Evolutionary conservation across 306 rosid species (phyloP).

Genomic region (Citrullus amarus): DNA sequence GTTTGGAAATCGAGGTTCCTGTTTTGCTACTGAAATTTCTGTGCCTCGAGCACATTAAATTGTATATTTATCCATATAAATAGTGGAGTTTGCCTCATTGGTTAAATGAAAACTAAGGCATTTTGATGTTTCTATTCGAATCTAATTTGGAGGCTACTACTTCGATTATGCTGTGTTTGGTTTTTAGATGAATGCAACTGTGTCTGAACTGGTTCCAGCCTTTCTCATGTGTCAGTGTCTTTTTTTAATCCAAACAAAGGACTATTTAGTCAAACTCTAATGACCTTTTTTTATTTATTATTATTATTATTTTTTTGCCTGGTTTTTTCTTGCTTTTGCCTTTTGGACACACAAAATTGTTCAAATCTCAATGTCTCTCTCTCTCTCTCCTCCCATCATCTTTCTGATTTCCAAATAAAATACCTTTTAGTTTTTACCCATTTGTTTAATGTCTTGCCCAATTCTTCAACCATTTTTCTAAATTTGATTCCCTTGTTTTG

Average conservation of each 20-base stretch:
- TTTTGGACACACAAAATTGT: neutral
- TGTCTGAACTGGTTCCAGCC: conserved; percentile 66
- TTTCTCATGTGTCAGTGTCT: conserved; percentile 10
- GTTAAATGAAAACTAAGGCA: conserved; percentile 22
- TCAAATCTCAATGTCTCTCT: neutral
- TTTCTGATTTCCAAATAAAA: neutral
- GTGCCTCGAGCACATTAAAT: conserved; percentile 12
- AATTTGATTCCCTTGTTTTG: neutral
- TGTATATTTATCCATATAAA: conserved; percentile 12
- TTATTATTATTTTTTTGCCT: neutral
- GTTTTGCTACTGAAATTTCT: conserved; percentile 7
- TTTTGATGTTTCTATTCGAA: conserved; percentile 68
- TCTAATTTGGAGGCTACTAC: conserved; percentile 11
- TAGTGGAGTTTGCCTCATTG: conserved; percentile 13
- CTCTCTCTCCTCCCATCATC: neutral
- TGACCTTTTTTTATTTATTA: neutral
- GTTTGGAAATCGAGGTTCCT: conserved; percentile 1
- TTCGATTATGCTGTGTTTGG: conserved; percentile 7
- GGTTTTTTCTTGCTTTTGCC: neutral
- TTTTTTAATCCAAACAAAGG: conserved; percentile 2
- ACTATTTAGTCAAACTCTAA: conserved; percentile 12
- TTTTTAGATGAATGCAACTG: neutral
- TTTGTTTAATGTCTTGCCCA: neutral
- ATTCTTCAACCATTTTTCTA: neutral
- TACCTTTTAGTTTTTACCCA: neutral